Percentiles rank a stretch among this genome's conserved stretches.
phyloP scores from a whole-genome alignment of 305 asterid species.

The Euphrasia arctica region DNA sequence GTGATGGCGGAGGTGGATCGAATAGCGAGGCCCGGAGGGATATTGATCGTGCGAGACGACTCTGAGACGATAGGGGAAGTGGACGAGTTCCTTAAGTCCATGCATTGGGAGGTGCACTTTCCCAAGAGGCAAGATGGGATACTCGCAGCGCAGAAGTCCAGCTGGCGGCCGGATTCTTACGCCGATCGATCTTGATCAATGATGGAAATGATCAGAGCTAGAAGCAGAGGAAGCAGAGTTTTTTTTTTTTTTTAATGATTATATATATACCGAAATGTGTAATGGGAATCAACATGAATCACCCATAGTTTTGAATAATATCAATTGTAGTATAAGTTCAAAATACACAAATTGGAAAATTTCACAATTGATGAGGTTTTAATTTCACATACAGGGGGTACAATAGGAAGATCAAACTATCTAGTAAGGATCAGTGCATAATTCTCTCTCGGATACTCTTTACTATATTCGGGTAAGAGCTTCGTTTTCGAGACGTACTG shows the following conservation, averaged over 20 bases:
- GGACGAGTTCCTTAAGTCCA: slow-evolving; percentile 61
- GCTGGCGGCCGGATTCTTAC: slow-evolving; percentile 64
- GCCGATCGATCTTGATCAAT: slow-evolving; percentile 38
- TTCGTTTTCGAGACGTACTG: too few relatives aligned
- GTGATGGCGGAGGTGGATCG: slow-evolving; percentile 77
- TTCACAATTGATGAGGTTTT: too few relatives aligned
- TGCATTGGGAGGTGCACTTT: slow-evolving; percentile 75
- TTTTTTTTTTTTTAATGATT: neutral
- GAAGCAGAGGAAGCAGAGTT: neutral
- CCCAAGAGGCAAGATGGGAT: slow-evolving; percentile 57
- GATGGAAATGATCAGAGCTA: too few relatives aligned
- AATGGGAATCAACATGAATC: neutral
- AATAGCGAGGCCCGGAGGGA: slow-evolving; percentile 77
- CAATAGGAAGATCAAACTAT: too few relatives aligned
- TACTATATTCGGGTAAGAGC: too few relatives aligned
- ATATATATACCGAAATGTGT: neutral
- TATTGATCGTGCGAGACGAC: slow-evolving; percentile 64
- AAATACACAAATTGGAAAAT: neutral
- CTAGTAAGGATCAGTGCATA: too few relatives aligned
- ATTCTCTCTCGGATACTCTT: too few relatives aligned
- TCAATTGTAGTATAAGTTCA: neutral
- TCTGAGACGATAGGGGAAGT: slow-evolving; percentile 50
- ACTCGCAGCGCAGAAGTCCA: slow-evolving; percentile 65
- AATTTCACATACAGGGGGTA: too few relatives aligned
- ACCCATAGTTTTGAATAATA: neutral